A percentile compares a stretch with the other conserved stretches of the same genome.
phyloP scores from a whole-genome alignment of 805 yeast species.

The Starmerella bombicola region DNA sequence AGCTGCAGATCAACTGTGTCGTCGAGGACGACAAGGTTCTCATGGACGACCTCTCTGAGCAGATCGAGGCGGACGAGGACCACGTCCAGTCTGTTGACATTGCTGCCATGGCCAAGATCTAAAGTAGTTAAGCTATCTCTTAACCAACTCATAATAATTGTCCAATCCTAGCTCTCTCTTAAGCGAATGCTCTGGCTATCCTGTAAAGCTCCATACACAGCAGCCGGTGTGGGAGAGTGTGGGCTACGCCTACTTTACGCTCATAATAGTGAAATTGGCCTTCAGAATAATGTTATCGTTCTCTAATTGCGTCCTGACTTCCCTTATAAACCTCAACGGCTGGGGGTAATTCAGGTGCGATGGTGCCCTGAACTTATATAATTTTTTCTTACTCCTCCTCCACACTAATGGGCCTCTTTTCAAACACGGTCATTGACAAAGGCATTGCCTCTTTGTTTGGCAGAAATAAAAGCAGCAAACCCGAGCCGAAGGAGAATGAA shows the following conservation, averaged over 20 bases:
- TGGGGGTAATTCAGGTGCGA: too few species aligned
- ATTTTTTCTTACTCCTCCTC: neutral
- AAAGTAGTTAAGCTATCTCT: constrained; percentile 31
- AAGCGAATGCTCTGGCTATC: too few species aligned
- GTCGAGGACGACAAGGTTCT: constrained; percentile 96
- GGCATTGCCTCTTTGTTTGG: constrained; percentile 12
- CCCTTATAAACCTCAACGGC: too few species aligned
- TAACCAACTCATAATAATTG: neutral
- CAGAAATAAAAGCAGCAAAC: neutral
- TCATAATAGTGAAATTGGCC: too few species aligned
- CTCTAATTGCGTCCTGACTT: too few species aligned
- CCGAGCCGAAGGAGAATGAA: neutral
- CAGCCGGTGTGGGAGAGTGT: too few species aligned
- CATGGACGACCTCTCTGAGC: constrained; percentile 61
- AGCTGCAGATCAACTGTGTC: constrained; percentile 96
- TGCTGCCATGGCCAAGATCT: constrained; percentile 97
- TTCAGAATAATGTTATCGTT: too few species aligned
- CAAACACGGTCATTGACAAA: constrained; percentile 9
- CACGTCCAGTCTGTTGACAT: constrained; percentile 98
- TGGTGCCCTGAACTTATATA: too few species aligned
- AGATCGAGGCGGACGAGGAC: constrained; percentile 90
- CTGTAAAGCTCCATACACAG: too few species aligned
- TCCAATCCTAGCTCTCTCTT: too few species aligned
- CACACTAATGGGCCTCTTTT: constrained; percentile 13
- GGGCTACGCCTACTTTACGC: too few species aligned